These are phyloP conservation scores for Vigna hirtella DNA, from an alignment of 306 rosid genomes.

Conservation along the genomic window DNA sequence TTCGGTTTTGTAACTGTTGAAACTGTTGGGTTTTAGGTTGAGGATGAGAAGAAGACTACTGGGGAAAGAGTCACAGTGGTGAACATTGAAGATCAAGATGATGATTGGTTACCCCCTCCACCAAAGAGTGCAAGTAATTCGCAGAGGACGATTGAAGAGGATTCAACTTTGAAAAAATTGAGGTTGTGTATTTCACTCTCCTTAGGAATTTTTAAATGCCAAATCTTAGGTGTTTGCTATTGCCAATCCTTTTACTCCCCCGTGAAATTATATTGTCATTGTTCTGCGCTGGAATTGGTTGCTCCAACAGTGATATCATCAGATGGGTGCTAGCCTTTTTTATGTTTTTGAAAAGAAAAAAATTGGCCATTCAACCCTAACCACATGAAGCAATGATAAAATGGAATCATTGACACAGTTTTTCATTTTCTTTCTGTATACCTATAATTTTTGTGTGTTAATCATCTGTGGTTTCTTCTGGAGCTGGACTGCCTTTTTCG, in stretches of 20 bases:
- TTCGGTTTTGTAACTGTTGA: conserved; percentile 23
- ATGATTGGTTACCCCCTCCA: conserved; percentile 95
- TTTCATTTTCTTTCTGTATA: not conserved
- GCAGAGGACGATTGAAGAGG: conserved; percentile 45
- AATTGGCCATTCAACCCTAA: not conserved
- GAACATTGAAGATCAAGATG: conserved; percentile 66
- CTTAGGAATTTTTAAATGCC: not conserved
- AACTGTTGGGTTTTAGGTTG: conserved; percentile 50
- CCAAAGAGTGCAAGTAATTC: conserved; percentile 61
- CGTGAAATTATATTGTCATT: not conserved
- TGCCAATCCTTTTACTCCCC: not conserved
- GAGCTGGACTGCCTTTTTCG: not conserved
- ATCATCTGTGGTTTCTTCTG: conserved; percentile 17
- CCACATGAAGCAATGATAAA: not conserved
- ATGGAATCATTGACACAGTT: not conserved
- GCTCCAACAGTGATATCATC: not conserved
- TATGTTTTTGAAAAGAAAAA: not conserved
- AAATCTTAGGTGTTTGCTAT: conserved; percentile 13
- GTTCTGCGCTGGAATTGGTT: not conserved
- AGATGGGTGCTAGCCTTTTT: not conserved
- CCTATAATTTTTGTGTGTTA: conserved; percentile 5
- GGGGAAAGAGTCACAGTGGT: conserved; percentile 41
- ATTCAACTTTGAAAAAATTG: conserved; percentile 74
- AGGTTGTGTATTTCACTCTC: conserved; percentile 55
- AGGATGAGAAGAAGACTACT: conserved; percentile 40